Percentiles rank a stretch among this genome's conserved stretches.
Evolutionary conservation across 192 early-diverging fungal species (phyloP).

Genomic region (Linnemannia hyalina): DNA sequence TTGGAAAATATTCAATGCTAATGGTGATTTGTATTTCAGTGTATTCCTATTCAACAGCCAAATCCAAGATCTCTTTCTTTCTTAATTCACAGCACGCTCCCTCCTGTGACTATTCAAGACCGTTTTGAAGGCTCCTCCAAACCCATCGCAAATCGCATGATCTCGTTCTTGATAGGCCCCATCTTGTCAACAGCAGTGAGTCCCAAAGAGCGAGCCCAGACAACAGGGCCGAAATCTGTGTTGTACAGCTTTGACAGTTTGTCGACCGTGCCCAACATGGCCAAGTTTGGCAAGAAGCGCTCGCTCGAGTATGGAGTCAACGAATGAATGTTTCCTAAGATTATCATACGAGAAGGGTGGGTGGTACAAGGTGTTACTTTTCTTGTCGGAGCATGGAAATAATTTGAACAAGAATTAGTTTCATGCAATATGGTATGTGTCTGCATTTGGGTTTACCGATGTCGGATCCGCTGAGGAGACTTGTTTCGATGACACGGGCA

Average conservation of each 20-base stretch:
- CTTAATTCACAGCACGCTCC: neutral
- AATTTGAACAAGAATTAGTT: neutral
- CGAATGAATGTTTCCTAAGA: constrained; percentile 72
- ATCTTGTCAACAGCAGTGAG: constrained; percentile 77
- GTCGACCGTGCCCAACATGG: constrained; percentile 89
- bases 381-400: neutral
- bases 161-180: constrained; percentile 73
- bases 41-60: neutral
- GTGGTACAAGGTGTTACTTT: neutral
- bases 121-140: constrained; percentile 45
- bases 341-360: neutral
- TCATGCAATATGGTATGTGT: neutral
- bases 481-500: constrained; percentile 71
- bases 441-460: constrained; percentile 65
- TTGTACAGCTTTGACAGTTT: constrained; percentile 84
- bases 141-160: constrained; percentile 71
- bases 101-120: neutral
- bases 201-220: constrained; percentile 78
- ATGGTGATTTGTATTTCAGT: neutral
- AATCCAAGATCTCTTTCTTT: neutral
- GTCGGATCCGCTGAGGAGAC: constrained; percentile 81
- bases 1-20: neutral
- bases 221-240: constrained; percentile 71
- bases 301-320: constrained; percentile 84
- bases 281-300: constrained; percentile 85